A percentile compares a stretch with the other conserved stretches of the same genome.
These are phyloP conservation scores for Cutaneotrichosporon dermatis DNA, from an alignment of 1,284 basidiomycete genomes.

Conservation along the genomic window DNA sequence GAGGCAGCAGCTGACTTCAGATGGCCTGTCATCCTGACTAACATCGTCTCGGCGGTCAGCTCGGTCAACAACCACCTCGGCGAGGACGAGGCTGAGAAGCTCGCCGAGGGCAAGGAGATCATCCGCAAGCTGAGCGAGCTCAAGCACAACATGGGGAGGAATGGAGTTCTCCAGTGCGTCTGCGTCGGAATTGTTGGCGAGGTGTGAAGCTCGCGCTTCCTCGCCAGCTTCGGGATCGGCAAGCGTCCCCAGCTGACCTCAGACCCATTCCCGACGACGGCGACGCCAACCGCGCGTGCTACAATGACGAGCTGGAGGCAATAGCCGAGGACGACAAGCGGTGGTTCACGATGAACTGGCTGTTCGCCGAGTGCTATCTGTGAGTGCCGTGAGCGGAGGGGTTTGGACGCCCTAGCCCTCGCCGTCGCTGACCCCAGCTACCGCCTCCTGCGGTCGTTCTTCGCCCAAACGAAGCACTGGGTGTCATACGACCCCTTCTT, in stretches of 20 bases:
- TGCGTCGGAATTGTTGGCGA: not conserved
- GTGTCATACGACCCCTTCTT: slow-evolving; percentile 78
- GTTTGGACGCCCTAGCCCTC: too few species aligned
- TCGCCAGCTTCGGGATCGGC: not conserved
- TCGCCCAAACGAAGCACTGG: slow-evolving; percentile 70
- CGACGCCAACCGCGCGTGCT: slow-evolving; percentile 61
- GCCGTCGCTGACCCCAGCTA: slow-evolving; percentile 57
- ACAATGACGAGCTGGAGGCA: slow-evolving; percentile 65
- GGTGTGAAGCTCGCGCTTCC: too few species aligned
- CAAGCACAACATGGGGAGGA: slow-evolving; percentile 84
- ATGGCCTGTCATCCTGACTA: slow-evolving; percentile 87
- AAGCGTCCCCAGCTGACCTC: not conserved
- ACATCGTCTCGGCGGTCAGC: slow-evolving; percentile 68
- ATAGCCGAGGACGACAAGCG: slow-evolving; percentile 60
- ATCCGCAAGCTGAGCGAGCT: slow-evolving; percentile 74
- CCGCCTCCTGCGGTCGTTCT: slow-evolving; percentile 72
- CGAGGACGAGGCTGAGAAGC: slow-evolving; percentile 35
- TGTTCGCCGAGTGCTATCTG: slow-evolving; percentile 79
- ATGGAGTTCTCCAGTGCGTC: slow-evolving; percentile 67
- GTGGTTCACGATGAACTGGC: slow-evolving; percentile 91
- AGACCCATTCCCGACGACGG: slow-evolving; percentile 70
- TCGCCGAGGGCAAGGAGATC: slow-evolving; percentile 69
- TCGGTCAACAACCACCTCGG: slow-evolving; percentile 57
- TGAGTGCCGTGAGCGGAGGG: slow-evolving; percentile 29
- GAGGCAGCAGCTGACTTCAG: slow-evolving; percentile 44